Evolutionary conservation across 2,329 filamentous ascomycete species (phyloP).

Genomic region (Verticillium alfalfae): DNA sequence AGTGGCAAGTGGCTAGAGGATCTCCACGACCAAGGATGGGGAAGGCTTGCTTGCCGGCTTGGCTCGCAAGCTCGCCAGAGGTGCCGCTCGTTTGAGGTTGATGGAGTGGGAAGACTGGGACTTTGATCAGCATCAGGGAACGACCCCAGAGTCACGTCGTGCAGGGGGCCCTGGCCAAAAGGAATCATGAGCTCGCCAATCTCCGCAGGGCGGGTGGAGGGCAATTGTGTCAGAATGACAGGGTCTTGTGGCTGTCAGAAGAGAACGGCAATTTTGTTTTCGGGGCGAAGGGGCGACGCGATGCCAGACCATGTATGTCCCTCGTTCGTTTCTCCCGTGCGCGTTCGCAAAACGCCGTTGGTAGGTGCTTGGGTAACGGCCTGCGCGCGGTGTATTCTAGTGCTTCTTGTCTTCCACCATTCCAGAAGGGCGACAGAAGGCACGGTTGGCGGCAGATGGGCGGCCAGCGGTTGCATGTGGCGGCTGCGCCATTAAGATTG

Average conservation of each 20-base stretch:
- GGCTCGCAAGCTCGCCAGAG: slow-evolving; percentile 8
- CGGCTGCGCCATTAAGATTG: background rate
- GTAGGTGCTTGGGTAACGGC: background rate
- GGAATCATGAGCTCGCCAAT: background rate
- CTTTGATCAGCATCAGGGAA: slow-evolving; percentile 36
- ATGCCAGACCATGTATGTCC: background rate
- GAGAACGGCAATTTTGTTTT: background rate
- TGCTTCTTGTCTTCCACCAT: background rate
- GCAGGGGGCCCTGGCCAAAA: background rate
- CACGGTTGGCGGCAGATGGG: background rate
- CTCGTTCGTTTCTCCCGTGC: background rate
- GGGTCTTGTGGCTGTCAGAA: background rate
- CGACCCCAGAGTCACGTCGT: slow-evolving; percentile 1
- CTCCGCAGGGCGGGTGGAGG: background rate
- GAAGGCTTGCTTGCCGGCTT: background rate
- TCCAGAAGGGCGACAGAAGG: background rate
- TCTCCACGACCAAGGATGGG: background rate
- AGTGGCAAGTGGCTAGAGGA: background rate
- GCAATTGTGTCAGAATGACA: background rate
- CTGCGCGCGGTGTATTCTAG: background rate
- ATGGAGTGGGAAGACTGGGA: slow-evolving; percentile 40
- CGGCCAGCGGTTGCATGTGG: too few relatives aligned
- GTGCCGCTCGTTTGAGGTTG: slow-evolving; percentile 42
- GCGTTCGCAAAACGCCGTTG: background rate
- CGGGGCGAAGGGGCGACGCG: background rate